Conservation (phyloP, 2,329 filamentous ascomycete genomes). For the Claviceps humidiphila region DNA sequence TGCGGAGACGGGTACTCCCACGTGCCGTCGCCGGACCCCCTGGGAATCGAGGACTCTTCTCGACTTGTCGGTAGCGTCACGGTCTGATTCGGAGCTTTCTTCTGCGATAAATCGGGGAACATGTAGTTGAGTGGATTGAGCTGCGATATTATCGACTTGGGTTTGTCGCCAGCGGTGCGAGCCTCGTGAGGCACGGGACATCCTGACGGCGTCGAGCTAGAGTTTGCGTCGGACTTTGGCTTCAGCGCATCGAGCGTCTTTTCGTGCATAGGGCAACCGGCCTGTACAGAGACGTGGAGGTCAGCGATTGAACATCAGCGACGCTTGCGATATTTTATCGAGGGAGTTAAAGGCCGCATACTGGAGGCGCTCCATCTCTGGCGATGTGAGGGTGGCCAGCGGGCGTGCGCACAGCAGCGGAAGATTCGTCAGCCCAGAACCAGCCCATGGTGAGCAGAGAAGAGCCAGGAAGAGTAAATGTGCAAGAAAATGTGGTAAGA, state of each 20-base stretch:
- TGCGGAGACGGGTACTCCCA: conserved; percentile 99
- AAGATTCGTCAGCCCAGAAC: conserved; percentile 45
- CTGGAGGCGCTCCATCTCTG: conserved; percentile 20
- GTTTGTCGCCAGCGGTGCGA: conserved; percentile 17
- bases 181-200: conserved; percentile 34
- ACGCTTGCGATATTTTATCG: too few species aligned
- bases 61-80: conserved; percentile 64
- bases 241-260: conserved; percentile 35
- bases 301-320: background rate
- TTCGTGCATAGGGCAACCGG: conserved; percentile 45
- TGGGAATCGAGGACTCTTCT: conserved; percentile 83
- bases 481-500: background rate
- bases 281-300: conserved; percentile 18
- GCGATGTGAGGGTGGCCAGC: conserved; percentile 18
- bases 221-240: conserved; percentile 13
- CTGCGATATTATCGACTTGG: conserved; percentile 38
- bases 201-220: conserved; percentile 19
- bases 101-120: conserved; percentile 76
- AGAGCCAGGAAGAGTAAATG: background rate
- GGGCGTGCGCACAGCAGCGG: conserved; percentile 21
- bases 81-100: conserved; percentile 58
- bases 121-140: conserved; percentile 81
- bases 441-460: conserved; percentile 36
- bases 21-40: conserved; percentile 60
- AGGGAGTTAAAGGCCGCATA: conserved; percentile 9